A percentile compares a stretch with the other conserved stretches of the same genome.
Evolutionary conservation across 2,329 filamentous ascomycete species (phyloP).

Genomic region (Alternaria panax): DNA sequence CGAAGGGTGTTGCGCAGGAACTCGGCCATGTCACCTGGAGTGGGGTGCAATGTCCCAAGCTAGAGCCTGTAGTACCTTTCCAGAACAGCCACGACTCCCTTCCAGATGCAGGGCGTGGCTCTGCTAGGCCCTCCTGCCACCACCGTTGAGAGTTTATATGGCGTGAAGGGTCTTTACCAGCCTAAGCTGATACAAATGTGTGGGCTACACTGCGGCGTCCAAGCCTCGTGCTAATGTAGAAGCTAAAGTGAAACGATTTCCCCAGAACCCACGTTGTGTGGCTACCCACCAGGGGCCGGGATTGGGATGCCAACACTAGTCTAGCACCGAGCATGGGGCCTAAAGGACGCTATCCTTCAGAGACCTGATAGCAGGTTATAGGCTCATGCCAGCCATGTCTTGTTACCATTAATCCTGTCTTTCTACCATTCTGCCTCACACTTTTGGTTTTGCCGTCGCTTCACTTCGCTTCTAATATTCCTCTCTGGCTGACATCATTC

Average conservation of each 20-base stretch:
- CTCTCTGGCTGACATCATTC: slow-evolving; percentile 22
- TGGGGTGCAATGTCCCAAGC: slow-evolving; percentile 25
- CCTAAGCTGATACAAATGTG: slow-evolving; percentile 18
- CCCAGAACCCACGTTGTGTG: slow-evolving; percentile 49
- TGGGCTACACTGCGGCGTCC: slow-evolving; percentile 26
- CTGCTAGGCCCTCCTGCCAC: slow-evolving; percentile 25
- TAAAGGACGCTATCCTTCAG: slow-evolving; percentile 38
- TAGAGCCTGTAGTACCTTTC: slow-evolving; percentile 32
- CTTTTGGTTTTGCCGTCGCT: slow-evolving; percentile 21
- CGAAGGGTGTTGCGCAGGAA: slow-evolving; percentile 32
- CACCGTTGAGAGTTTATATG: slow-evolving; percentile 24
- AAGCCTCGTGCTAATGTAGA: slow-evolving; percentile 28
- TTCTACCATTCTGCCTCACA: slow-evolving; percentile 23
- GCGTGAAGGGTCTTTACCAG: slow-evolving; percentile 13
- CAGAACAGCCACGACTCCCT: slow-evolving; percentile 28
- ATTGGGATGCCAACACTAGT: slow-evolving; percentile 40
- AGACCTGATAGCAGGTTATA: slow-evolving; percentile 48
- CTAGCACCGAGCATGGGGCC: slow-evolving; percentile 32
- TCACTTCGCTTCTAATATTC: slow-evolving; percentile 23
- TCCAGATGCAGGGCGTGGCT: slow-evolving; percentile 27
- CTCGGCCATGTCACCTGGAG: slow-evolving; percentile 25
- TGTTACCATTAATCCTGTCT: slow-evolving; percentile 32
- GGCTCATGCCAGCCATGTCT: slow-evolving; percentile 44
- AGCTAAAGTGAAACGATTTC: slow-evolving; percentile 49
- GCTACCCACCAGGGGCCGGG: slow-evolving; percentile 40